These are phyloP conservation scores for Lecanosticta acicola DNA, from an alignment of 2,329 filamentous ascomycete genomes.

Conservation along the genomic window DNA sequence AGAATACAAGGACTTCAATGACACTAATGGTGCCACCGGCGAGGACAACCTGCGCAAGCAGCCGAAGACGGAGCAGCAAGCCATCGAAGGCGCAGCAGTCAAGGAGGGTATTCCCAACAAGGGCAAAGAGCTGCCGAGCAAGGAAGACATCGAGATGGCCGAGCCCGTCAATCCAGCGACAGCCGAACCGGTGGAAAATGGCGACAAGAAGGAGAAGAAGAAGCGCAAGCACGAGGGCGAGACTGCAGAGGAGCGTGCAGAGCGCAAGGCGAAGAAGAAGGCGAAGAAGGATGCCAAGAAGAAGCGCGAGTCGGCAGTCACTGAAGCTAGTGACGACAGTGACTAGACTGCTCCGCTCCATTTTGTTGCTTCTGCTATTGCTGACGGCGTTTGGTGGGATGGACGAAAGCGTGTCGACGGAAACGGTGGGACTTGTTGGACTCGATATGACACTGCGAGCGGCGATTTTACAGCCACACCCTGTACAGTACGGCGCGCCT, in stretches of 20 bases:
- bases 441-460: not conserved
- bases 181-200: conserved; percentile 27
- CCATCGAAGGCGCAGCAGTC: conserved; percentile 30
- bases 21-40: conserved; percentile 35
- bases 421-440: not conserved
- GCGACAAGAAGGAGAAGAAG: conserved; percentile 33
- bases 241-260: conserved; percentile 43
- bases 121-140: conserved; percentile 37
- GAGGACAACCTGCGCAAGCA: conserved; percentile 10
- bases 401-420: not conserved
- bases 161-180: conserved; percentile 29
- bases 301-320: conserved; percentile 33
- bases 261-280: conserved; percentile 64
- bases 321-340: conserved; percentile 27
- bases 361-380: not conserved
- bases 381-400: not conserved
- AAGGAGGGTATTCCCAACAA: conserved; percentile 33
- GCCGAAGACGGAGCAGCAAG: conserved; percentile 25
- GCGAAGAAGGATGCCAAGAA: conserved; percentile 75
- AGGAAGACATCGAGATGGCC: conserved; percentile 36
- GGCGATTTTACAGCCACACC: too few species aligned
- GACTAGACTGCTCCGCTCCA: conserved; percentile 10
- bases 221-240: conserved; percentile 46
- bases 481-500: not conserved
- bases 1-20: conserved; percentile 86